Evolutionary conservation across 805 yeast genomes (phyloP), one percentile per base, ranked within the genome.

Genomic region (Wickerhamomyces silvicola): DNA sequence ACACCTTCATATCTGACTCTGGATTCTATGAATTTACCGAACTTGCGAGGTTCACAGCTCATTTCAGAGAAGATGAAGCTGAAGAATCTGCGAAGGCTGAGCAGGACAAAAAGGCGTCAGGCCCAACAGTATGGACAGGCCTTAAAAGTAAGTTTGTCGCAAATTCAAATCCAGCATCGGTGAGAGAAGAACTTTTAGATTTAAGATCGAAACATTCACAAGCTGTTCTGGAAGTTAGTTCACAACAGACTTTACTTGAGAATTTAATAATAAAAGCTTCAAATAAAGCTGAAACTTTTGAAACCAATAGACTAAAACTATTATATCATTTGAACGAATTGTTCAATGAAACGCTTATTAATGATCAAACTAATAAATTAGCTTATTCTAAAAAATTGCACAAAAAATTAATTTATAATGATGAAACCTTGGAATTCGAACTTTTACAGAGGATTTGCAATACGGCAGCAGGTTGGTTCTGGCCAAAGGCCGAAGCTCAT

Each of bases 1-100:
- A 32, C 13, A 18, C 16, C 3, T 45, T 43, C 20, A 38, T 44
- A 10, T 40, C 47, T 2, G 49, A 46, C 22, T 42, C 46, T 9
- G 55, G 50, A 7, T 52, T 36, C 33, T 54, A 51, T 31, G 50
- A 50, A 30, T 50, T 48, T 22, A 48, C 53, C 0, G 56, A 50
- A 19, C 35, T 50, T 14, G 47, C 54, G 2, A 42, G 46, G 27
- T 50, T 33, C 27, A 44, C 42, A 9, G 40, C 43, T 1, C 37
- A 35, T 5, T 46, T 37, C 17, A 39, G 35, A 16, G 32, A 34
- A 10, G 19, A 20, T 7, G 32, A 29, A 14, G 34, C 17, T 16
- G 11, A 28, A 28, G 24, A 18, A 5, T n/a, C n/a, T n/a, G n/a
- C n/a, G n/a, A n/a, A n/a, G n/a, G n/a, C n/a, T n/a, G 18, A 18